Conservation (phyloP, 257 asterid genomes). For the Nyctanthes arbortristis region DNA sequence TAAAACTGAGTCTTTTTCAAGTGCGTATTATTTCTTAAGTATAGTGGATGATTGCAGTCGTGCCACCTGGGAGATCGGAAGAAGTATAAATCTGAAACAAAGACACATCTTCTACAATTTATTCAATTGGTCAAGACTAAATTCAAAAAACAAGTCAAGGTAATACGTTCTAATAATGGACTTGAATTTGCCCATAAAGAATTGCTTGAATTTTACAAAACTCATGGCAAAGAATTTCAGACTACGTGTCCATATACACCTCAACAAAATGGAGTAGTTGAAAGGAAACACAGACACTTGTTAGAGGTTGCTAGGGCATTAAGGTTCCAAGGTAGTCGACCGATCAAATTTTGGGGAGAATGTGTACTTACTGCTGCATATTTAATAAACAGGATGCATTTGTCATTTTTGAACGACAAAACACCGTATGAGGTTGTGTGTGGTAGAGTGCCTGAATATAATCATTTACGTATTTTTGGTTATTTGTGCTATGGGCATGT, state of each 20-base stretch:
- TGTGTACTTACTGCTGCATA: not conserved
- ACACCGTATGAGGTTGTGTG: not conserved
- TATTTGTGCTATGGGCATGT: no score
- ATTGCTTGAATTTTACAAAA: not conserved
- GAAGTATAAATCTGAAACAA: not conserved
- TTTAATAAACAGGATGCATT: not conserved
- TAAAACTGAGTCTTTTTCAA: not conserved
- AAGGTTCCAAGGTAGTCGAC: not conserved
- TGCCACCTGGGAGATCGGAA: not conserved
- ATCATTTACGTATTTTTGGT: not conserved
- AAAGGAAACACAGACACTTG: not conserved
- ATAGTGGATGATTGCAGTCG: constrained; percentile 14
- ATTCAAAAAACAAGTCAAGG: not conserved
- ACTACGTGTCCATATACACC: not conserved
- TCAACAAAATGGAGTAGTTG: not conserved
- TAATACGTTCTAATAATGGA: not conserved
- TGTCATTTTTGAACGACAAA: not conserved
- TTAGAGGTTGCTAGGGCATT: not conserved
- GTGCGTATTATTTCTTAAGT: not conserved
- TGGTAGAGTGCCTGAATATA: not conserved
- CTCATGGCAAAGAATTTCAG: not conserved
- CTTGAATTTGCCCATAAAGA: not conserved
- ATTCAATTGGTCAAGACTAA: not conserved
- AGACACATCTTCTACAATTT: not conserved
- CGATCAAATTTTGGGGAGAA: not conserved